Conservation (phyloP, 1,284 basidiomycete species). For the Heterobasidion irregulare region DNA sequence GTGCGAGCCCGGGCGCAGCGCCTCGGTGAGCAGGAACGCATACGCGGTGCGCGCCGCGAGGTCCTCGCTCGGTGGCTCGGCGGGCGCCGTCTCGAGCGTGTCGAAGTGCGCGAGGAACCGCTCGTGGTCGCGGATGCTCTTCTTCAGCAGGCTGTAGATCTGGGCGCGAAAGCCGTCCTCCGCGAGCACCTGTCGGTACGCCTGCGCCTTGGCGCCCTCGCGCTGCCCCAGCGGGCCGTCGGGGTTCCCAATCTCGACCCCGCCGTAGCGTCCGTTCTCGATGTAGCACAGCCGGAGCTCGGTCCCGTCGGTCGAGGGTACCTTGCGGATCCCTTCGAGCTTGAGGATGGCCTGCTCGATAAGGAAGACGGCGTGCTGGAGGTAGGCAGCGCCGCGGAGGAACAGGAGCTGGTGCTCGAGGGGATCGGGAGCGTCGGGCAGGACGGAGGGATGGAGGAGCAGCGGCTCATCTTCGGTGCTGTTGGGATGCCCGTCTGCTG, state of each 20-base stretch:
- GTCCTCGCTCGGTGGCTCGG: slow-evolving; percentile 29
- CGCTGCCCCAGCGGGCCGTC: slow-evolving; percentile 61
- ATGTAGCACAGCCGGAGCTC: slow-evolving; percentile 70
- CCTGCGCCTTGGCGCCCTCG: slow-evolving; percentile 48
- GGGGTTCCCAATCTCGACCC: slow-evolving; percentile 67
- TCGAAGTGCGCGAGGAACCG: slow-evolving; percentile 76
- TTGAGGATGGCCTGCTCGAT: slow-evolving; percentile 63
- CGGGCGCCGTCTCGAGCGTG: slow-evolving; percentile 39
- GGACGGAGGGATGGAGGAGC: slow-evolving; percentile 55
- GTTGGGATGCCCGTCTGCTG: slow-evolving; percentile 27
- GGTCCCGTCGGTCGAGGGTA: slow-evolving; percentile 47
- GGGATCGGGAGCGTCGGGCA: slow-evolving; percentile 68
- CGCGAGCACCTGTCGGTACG: slow-evolving; percentile 51
- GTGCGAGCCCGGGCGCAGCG: slow-evolving; percentile 52
- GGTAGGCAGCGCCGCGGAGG: slow-evolving; percentile 67
- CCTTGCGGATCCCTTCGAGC: slow-evolving; percentile 59
- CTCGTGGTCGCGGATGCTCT: slow-evolving; percentile 72
- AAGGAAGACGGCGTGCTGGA: slow-evolving; percentile 65
- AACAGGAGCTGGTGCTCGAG: slow-evolving; percentile 79
- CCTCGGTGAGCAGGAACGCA: slow-evolving; percentile 60
- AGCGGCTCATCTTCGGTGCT: slow-evolving; percentile 38
- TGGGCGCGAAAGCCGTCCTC: slow-evolving; percentile 48
- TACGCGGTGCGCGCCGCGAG: slow-evolving; percentile 48
- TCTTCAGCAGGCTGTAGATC: slow-evolving; percentile 49
- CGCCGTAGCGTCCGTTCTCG: slow-evolving; percentile 63